Conservation (phyloP, 2,329 filamentous ascomycete species). For the Onygenales sp. region DNA sequence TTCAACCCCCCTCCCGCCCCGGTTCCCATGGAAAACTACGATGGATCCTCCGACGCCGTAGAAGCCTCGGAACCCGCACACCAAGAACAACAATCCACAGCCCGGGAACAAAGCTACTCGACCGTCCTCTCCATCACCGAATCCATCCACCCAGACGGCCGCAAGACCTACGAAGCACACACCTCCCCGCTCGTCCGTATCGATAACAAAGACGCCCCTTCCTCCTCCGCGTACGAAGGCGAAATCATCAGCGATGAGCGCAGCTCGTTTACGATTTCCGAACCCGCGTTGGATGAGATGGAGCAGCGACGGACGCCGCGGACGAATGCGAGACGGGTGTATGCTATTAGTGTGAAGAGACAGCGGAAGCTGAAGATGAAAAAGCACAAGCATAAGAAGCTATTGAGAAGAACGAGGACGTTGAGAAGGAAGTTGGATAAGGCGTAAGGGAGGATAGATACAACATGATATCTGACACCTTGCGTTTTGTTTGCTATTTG, state of each 20-base stretch:
- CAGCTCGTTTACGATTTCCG: conserved; percentile 4
- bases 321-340: conserved; percentile 49
- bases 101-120: conserved; percentile 35
- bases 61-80: conserved; percentile 19
- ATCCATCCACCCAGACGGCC: conserved; percentile 40
- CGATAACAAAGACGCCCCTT: conserved; percentile 29
- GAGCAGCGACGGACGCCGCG: conserved; percentile 56
- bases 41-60: conserved; percentile 11
- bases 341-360: conserved; percentile 84
- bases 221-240: conserved; percentile 16
- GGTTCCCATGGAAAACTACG: conserved; percentile 41
- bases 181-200: conserved; percentile 40
- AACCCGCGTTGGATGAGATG: conserved; percentile 45
- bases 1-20: conserved; percentile 82
- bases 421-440: conserved; percentile 75
- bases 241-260: conserved; percentile 7
- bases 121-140: conserved; percentile 45
- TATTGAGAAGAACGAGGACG: conserved; percentile 86
- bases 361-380: conserved; percentile 98
- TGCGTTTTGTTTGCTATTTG: neutral
- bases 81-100: conserved; percentile 7
- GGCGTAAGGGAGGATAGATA: conserved; percentile 23
- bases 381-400: conserved; percentile 99
- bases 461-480: neutral
- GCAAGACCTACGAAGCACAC: conserved; percentile 43